Evolutionary conservation across 352 stramenopile genomes (phyloP), one percentile per base, ranked within the genome.

Genomic region (Phytopythium oedochilum): DNA sequence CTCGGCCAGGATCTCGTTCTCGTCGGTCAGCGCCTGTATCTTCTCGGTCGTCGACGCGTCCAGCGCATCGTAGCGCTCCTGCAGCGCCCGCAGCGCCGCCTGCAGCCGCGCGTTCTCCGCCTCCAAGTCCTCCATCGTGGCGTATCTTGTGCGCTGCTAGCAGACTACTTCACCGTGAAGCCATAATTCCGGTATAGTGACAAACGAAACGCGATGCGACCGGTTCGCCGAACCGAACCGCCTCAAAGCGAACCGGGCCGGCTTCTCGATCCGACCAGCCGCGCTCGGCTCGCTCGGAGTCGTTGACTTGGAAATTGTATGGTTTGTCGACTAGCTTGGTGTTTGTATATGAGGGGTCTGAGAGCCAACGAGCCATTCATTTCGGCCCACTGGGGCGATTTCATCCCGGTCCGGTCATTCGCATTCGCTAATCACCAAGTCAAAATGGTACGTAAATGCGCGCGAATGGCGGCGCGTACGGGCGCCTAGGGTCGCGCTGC

Each of bases 351-450:
- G 29, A 4, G 20, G 10, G 40, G 46, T 59, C 50, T 71, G 61
- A 68, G 66, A 69, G 73, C 71, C 78, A 90, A 86, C 53, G 78
- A 89, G 78, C 81, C 81, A 91, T 85, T 86, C 81, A 91, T 91
- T 91, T 85, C 66, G 57, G 53, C 56, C 49, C 61, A 57, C n/a
- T 49, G 45, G 23, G 31, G 29, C 42, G 44, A 61, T 74, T 68
- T 49, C 47, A 62, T 70, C 60, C 65, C 50, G 59, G 61, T 18
- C 60, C 44, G 63, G 64, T 70, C 78, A 89, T 86, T 89, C 78
- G 78, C 81, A 89, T 92, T 92, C 78, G 78, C 81, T 80, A 83
- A 86, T 88, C 78, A 80, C 78, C 79, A 84, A 89, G 81, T 92
- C 78, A 88, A 92, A 86, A 92, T 92, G 81, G 81, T 92, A 89